Evolutionary conservation across 169 alveolate species (phyloP), one percentile per base, ranked within the genome.

Genomic region (Plasmodium yoelii): DNA sequence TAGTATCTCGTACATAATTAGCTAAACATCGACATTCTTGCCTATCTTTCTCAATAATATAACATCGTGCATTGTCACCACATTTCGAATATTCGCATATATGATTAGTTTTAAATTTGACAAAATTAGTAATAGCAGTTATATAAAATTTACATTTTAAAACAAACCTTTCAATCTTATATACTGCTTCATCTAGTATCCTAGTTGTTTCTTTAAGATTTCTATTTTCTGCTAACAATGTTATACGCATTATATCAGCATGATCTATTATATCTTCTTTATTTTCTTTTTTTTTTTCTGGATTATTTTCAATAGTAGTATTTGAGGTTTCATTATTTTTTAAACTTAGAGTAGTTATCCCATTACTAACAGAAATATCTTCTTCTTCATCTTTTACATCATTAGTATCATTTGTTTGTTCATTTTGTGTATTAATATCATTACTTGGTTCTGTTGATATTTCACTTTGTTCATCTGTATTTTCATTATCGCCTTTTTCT

Each of bases 21-120:
- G 90, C 86, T 55, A 46, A 8, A 57, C 90, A 82, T 56, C 90
- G 22, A 22, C 90, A 82, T 61, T 82, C 67, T 71, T 82, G 86
- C 28, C 67, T 67, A 68, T 51, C 86, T 28, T 82, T 69, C 4
- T 82, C 90, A 8, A 82, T 8, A 47, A 68, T 67, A 53, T 82
- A 82, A 60, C 90, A 82, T 12, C 90, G 90, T 55, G 90, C 82
- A 71, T 82, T 67, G 10, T 42, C n/a, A 7, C 90, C 90, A 82
- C 90, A 82, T 28, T 82, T 82, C 2, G 90, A 82, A 47, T 69
- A 68, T n/a, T 82, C 86, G 56, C 90, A 82, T 26, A 82, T 46
- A 49, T 82, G 67, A 18, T 82, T 39, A 28, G 44, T 57, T 68
- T 69, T 82, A 55, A 82, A 82, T 15, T 24, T 28, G 18, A 82